Base-by-base conservation (phyloP, 768 basidiomycete genomes). In the Panus rudis region DNA sequence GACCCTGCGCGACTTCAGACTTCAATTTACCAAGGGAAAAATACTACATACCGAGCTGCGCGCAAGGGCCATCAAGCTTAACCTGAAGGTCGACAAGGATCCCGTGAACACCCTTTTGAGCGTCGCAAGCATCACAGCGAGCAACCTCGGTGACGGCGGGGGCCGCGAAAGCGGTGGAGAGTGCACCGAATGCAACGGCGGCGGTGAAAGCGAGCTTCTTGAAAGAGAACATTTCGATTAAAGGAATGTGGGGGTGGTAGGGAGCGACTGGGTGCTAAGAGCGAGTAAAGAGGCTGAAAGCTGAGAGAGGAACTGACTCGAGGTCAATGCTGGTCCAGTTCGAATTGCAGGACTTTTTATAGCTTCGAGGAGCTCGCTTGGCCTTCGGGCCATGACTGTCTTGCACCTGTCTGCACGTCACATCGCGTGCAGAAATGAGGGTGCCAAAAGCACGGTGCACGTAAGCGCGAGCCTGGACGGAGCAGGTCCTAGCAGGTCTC, bases 171-270 rank as follows among this genome's bases (percentile, higher is more conserved):
- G 48, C 33, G 30, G 45, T 39, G 40, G 55, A 37, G 47, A 63
- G 39, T 42, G 58, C 45, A 42, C 57, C 57, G 42, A 68, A 57
- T 37, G 64, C 50, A 19, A 56, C 53, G 45, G 52, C 43, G 39
- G 60, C 37, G 50, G 61, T 39, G 51, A 50, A 37, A 43, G 50
- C 41, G 41, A 57, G 27, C 39, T 47, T 47, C 50, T 40, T 47
- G 50, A 65, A 64, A 42, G 63, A 66, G 56, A 52, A 59, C 68
- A 69, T 69, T n/a, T n/a, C n/a, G 46, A 56, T 57, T 45, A 58
- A 66, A 60, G 25, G 63, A 66, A 43, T 45, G 63, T 61, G 51
- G 47, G 48, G 53, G 50, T 45, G 49, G 53, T 51, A 45, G 28
- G 10, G 28, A 30, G 33, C n/a, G n/a, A n/a, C n/a, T n/a, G n/a